These are phyloP conservation scores for Nemania bipapillata DNA, from an alignment of 2,329 filamentous ascomycete species.

Conservation along the genomic window DNA sequence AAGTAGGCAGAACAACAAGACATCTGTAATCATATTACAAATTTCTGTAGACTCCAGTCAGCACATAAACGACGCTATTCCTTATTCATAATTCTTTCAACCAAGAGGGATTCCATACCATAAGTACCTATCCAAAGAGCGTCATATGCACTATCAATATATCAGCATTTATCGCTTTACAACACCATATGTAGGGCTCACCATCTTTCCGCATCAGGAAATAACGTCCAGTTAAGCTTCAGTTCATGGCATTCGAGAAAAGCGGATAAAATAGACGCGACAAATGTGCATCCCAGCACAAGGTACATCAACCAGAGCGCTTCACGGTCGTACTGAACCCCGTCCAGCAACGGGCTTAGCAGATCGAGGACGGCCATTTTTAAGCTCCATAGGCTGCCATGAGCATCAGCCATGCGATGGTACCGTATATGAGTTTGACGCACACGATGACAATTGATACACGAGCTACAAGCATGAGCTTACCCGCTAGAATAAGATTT, in stretches of 20 bases:
- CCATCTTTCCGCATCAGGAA: conserved; percentile 20
- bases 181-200: not conserved
- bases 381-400: conserved; percentile 36
- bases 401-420: not conserved
- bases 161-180: not conserved
- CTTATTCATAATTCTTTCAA: not conserved
- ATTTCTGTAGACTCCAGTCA: conserved; percentile 31
- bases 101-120: conserved; percentile 17
- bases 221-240: conserved; percentile 31
- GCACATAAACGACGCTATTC: not conserved
- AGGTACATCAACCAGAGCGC: conserved; percentile 15
- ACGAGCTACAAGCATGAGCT: conserved; percentile 27
- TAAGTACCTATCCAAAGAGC: conserved; percentile 37
- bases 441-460: conserved; percentile 30
- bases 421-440: not conserved
- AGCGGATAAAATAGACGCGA: conserved; percentile 29
- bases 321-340: conserved; percentile 1
- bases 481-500: conserved; percentile 26
- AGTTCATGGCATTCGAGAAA: conserved; percentile 38
- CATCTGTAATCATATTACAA: conserved; percentile 34
- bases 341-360: conserved; percentile 7
- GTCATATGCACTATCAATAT: conserved; percentile 14
- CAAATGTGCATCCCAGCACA: conserved; percentile 31
- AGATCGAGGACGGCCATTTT: conserved; percentile 37
- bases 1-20: conserved; percentile 29